Percentiles rank a stretch among this genome's conserved stretches.
phyloP scores from a whole-genome alignment of 2,329 filamentous ascomycete genomes.

The Drechslera avenae region DNA sequence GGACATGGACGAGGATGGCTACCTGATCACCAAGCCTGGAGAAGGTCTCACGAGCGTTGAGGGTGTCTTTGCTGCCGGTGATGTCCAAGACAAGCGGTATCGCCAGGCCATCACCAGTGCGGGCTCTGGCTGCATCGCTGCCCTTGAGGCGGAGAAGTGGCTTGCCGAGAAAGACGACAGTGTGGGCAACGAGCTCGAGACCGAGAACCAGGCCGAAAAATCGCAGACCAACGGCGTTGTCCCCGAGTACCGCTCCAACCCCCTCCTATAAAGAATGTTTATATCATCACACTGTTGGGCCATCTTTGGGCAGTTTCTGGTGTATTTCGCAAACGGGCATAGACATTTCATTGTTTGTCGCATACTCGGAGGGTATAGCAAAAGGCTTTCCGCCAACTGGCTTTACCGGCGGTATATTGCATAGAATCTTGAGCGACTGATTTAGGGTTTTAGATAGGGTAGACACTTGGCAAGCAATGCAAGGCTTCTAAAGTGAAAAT shows the following conservation, averaged over 20 bases:
- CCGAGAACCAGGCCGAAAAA: conserved; percentile 57
- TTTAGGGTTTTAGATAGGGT: conserved; percentile 18
- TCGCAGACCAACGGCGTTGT: conserved; percentile 59
- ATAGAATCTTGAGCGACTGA: conserved; percentile 29
- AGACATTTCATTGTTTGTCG: conserved; percentile 20
- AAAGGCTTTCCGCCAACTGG: neutral
- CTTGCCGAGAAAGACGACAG: conserved; percentile 74
- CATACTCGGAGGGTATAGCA: conserved; percentile 3
- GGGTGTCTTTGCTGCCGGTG: conserved; percentile 94
- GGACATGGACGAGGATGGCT: conserved; percentile 86
- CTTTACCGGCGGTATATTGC: conserved; percentile 12
- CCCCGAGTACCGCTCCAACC: conserved; percentile 68
- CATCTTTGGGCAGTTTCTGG: conserved; percentile 10
- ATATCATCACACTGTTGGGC: neutral
- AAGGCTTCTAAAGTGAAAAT: conserved; percentile 2
- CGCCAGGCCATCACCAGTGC: conserved; percentile 97
- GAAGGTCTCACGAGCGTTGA: conserved; percentile 85
- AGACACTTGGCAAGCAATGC: conserved; percentile 9
- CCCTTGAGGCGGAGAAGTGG: conserved; percentile 94
- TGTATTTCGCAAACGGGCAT: conserved; percentile 15
- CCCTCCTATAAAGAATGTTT: conserved; percentile 57
- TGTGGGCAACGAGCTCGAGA: conserved; percentile 53
- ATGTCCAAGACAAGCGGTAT: conserved; percentile 98
- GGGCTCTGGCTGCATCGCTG: conserved; percentile 92
- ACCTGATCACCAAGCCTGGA: conserved; percentile 86